These are phyloP conservation scores for Xylaria sp. DNA, from an alignment of 2,329 filamentous ascomycete genomes.

Conservation along the genomic window DNA sequence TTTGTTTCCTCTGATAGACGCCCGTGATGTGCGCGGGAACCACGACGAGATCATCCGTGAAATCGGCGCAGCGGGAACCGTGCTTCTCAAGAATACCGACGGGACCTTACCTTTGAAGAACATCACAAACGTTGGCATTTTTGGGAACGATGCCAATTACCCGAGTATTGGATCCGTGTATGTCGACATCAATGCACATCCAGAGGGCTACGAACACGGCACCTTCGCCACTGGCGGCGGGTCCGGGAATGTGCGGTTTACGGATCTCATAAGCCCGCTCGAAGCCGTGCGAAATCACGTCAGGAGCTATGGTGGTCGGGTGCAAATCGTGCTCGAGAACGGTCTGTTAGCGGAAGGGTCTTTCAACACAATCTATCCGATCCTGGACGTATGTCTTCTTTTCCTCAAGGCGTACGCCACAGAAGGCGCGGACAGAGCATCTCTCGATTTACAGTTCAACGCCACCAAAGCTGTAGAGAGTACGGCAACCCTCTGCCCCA, in stretches of 20 bases:
- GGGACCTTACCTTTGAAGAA: constrained; percentile 68
- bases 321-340: constrained; percentile 59
- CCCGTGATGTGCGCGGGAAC: constrained; percentile 63
- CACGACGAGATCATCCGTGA: constrained; percentile 66
- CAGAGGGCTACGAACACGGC: constrained; percentile 70
- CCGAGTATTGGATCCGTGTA: constrained; percentile 2
- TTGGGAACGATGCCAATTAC: constrained; percentile 72
- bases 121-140: constrained; percentile 67
- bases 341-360: constrained; percentile 50
- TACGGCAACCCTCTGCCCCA: constrained; percentile 57
- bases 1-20: constrained; percentile 59
- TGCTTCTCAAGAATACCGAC: constrained; percentile 78
- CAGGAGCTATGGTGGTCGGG: constrained; percentile 54
- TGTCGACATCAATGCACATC: constrained; percentile 56
- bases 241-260: constrained; percentile 63
- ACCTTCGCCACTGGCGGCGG: constrained; percentile 70
- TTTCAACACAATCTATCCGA: constrained; percentile 23
- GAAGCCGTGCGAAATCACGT: constrained; percentile 65
- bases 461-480: constrained; percentile 69
- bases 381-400: constrained; percentile 74
- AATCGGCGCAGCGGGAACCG: constrained; percentile 67
- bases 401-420: constrained; percentile 74
- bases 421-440: constrained; percentile 69
- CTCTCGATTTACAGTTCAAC: constrained; percentile 68
- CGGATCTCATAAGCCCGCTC: constrained; percentile 66